Base-by-base conservation (phyloP, 345 rosid species). In the Clausena lansium region DNA sequence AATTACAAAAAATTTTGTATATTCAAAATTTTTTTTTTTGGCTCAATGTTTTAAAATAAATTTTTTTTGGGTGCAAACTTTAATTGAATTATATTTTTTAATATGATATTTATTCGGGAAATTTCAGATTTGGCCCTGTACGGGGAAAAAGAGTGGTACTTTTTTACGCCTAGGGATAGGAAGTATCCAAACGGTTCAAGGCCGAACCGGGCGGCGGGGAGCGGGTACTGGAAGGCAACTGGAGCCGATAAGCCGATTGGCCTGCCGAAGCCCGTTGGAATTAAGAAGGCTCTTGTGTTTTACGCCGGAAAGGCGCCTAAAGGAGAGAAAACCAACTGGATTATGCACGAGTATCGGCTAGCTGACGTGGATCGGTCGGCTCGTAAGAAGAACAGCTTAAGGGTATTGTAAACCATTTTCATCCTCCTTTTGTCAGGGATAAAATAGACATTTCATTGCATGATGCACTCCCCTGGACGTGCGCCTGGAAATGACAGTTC, bases 231-330 rank as follows among this genome's bases (percentile, higher is more conserved):
- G 98, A 95, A 95, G 89, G 98, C 98, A 1, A 95, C 98, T 2
- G 99, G 99, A 64, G 99, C 98, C 20, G 99, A 95, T 84, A 95
- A 95, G 87, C 96, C 99, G 35, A 95, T 95, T 7, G 96, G 96
- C 14, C 84, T 81, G 9, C 98, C 97, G 15, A 95, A 88, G 78
- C 80, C 99, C 1, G 80, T 88, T 0, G 99, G 99, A 32, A 95
- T 95, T 55, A 95, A 95, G 86, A 95, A 95, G 76, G 98, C 97
- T 52, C 36, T 95, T 75, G 99, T 95, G 0, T 95, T 95, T 77
- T 95, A 95, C 81, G 82, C 98, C 0, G 99, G 99, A 8, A 93
- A 90, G 80, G 97, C 99, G 0, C 99, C 97, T 0, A 87, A 79
- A 63, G 98, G 99, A 24, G 96, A 93, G 75, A 95, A 95, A 79